Conservation (phyloP, 345 rosid species). For the Turritis glabra region DNA sequence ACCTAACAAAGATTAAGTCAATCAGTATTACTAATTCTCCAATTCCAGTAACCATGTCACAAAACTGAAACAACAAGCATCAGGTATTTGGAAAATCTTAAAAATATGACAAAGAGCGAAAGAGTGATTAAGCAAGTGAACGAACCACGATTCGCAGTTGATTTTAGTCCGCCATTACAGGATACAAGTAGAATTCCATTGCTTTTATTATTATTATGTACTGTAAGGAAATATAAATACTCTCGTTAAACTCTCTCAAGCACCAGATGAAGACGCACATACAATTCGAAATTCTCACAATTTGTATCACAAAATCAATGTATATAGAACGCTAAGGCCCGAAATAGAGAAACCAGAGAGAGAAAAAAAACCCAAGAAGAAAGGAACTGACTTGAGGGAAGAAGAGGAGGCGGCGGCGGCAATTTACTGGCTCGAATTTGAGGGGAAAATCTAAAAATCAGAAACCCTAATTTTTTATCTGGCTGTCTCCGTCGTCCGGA, state of each 20-base stretch:
- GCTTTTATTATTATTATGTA: constrained; percentile 48
- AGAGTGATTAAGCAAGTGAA: too few species aligned
- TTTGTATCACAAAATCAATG: background rate
- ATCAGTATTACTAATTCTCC: background rate
- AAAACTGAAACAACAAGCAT: too few species aligned
- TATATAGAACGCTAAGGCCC: background rate
- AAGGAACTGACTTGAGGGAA: constrained; percentile 52
- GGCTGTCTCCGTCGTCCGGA: constrained; percentile 19
- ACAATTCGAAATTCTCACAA: background rate
- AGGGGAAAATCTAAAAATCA: constrained; percentile 38
- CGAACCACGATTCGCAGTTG: too few species aligned
- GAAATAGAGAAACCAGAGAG: background rate
- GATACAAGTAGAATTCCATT: constrained; percentile 67
- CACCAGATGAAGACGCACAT: background rate
- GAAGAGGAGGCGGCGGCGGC: constrained; percentile 43
- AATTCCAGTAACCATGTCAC: constrained; percentile 10
- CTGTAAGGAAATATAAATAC: constrained; percentile 38
- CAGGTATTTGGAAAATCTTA: too few species aligned
- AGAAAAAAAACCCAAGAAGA: background rate
- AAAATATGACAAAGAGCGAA: too few species aligned
- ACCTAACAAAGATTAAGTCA: constrained; percentile 11
- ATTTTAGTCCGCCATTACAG: constrained; percentile 84
- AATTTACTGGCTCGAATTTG: constrained; percentile 32
- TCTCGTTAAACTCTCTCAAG: background rate
- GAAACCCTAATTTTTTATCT: constrained; percentile 34